Conservation (phyloP, 228 moss, liverwort and hornwort genomes). For the Sphagnum magellanicum region DNA sequence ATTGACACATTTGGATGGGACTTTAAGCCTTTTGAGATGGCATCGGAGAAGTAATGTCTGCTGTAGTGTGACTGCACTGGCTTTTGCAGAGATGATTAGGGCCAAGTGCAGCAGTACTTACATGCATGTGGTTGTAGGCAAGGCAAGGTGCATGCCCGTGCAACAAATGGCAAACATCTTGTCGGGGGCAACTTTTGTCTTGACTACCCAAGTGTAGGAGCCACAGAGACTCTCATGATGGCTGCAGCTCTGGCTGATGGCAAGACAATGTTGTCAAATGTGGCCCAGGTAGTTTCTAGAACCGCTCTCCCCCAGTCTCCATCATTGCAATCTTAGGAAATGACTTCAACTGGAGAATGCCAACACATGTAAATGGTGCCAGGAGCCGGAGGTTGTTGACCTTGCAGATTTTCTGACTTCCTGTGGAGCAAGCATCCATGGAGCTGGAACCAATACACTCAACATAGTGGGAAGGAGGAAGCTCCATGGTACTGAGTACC, state of each 20-base stretch:
- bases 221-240: constrained; percentile 99
- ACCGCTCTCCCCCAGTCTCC: background rate
- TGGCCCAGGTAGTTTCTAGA: constrained; percentile 63
- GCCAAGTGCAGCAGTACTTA: no score
- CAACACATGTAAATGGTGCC: background rate
- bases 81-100: no score
- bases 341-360: no score
- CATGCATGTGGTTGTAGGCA: constrained; percentile 40
- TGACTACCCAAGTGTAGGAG: constrained; percentile 97
- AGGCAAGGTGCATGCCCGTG: constrained; percentile 82
- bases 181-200: constrained; percentile 79
- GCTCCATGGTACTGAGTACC: constrained; percentile 67
- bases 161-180: constrained; percentile 66
- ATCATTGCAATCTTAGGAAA: no score
- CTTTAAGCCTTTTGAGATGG: no score
- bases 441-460: constrained; percentile 73
- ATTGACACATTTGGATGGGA: no score
- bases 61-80: no score
- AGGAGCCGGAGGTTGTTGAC: constrained; percentile 98
- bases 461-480: constrained; percentile 63
- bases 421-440: constrained; percentile 77
- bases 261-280: constrained; percentile 74
- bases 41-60: no score
- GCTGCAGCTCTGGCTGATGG: constrained; percentile 93
- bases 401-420: constrained; percentile 87